Evolutionary conservation across 176 grass and related monocot genomes (phyloP), one percentile per base, ranked within the genome.

Genomic region (Calamus simplicifolius): DNA sequence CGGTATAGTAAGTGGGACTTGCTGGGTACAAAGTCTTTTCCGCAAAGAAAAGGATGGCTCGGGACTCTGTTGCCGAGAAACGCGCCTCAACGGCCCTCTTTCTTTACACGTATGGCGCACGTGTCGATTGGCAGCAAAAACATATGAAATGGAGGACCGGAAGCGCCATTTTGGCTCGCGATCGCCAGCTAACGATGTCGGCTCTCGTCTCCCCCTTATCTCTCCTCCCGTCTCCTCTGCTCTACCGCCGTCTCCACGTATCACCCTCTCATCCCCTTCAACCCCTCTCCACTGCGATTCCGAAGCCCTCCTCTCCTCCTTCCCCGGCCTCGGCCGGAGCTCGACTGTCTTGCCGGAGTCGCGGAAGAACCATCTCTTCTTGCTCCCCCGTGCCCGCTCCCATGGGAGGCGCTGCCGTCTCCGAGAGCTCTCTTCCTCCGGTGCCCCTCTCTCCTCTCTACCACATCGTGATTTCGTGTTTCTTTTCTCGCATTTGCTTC

Each of bases 381-480:
- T 61, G 49, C 55, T 74, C 63, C 16, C 25, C 48, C 15, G 54
- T 57, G 29, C 59, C 67, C 28, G 49, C 55, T 15, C 28, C 48
- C 50, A 81, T 71, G 79, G 72, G 51, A 27, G 52, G 48, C 38
- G 27, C 50, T 48, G 31, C 52, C 51, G 13, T 25, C 51, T 6
- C 29, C 50, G 58, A 70, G 16, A 5, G 5, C 18, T 27, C 12
- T 43, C 19, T 50, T 27, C 31, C 66, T 70, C 66, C 58, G 79
- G 79, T 81, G 50, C 16, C 28, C 52, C 52, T 48, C 16, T 64
- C 3, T 55, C 3, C 5, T 31, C 13, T n/a, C 35, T 43, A 0
- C 35, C 2, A 43, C 35, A 2, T 43, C 3, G 35, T 43, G 35
- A 43, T 43, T 43, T 43, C 6, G 35, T 1, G 35, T 43, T 43